Evolutionary conservation across 345 rosid genomes (phyloP).

Genomic region (Populus euphratica): DNA sequence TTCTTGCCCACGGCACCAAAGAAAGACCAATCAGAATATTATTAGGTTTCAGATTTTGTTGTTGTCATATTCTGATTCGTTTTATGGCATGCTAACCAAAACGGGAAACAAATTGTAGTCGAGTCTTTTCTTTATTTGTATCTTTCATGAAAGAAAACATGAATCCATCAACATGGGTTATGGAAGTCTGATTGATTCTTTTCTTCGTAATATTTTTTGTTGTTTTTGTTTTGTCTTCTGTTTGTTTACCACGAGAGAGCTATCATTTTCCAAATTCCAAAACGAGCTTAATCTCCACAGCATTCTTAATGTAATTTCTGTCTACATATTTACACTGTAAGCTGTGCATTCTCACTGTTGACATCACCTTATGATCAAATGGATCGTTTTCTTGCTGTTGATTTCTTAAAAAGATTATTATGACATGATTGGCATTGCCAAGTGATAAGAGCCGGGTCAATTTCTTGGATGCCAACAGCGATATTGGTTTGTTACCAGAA

Average conservation of each 20-base stretch:
- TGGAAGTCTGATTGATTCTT: not conserved
- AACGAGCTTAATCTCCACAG: not conserved
- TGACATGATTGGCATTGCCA: not conserved
- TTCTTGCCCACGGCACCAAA: not conserved
- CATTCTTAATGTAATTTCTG: not conserved
- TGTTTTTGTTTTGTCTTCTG: too few species aligned
- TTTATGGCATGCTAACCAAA: not conserved
- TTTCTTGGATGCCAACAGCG: constrained; percentile 20
- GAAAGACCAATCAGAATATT: not conserved
- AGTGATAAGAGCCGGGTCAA: constrained; percentile 8
- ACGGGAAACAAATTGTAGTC: not conserved
- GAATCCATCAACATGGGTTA: not conserved
- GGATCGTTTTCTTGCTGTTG: not conserved
- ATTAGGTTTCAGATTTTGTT: not conserved
- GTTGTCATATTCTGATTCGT: not conserved
- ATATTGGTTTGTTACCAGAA: constrained; percentile 21
- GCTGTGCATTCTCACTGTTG: too few species aligned
- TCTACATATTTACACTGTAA: too few species aligned
- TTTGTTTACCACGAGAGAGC: too few species aligned
- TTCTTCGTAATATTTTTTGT: not conserved
- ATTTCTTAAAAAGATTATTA: too few species aligned
- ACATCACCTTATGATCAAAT: not conserved
- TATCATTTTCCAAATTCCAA: not conserved
- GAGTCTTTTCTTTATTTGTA: not conserved
- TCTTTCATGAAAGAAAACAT: too few species aligned